Base-by-base conservation (phyloP, 768 basidiomycete genomes). In the Trichaptum fuscoviolaceum region DNA sequence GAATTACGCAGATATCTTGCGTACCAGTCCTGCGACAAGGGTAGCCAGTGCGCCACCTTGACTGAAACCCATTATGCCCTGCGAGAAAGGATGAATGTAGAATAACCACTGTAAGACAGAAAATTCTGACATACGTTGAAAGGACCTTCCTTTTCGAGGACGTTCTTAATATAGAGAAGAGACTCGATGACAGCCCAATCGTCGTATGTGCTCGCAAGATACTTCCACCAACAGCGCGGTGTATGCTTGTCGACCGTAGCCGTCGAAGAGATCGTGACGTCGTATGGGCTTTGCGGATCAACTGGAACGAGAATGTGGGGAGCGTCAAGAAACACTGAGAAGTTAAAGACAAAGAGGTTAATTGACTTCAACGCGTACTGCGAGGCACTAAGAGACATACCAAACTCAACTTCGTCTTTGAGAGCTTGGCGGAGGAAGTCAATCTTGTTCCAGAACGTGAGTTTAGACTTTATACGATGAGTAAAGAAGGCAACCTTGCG, bases 11-110 rank as follows among this genome's bases (percentile, higher is more conserved):
- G 18, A 34, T 25, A 15, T 20, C 24, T 20, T 34, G 30, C 59
- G 59, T 34, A 61, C 59, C 24, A 25, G 30, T 61, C 59, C 59
- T 61, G 59, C 30, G 15, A 61, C 15, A 3, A 61, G 23, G 24
- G 59, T 34, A 3, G 59, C 59, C 30, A 61, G 30, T 15, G 59
- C 30, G 15, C 25, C 59, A 25, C 59, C 59, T 61, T 61, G 59
- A 61, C 59, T 61, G 59, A 61, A 61, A 5, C 59, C 59, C 30
- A 61, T 6, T 25, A 61, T 61, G 24, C 59, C 59, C 59, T 61
- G 24, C 2, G 24, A 34, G 9, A 3, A 34, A 34, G 10, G 9
- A 24, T 7, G 20, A 12, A 12, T 52, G 59, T 15, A 7, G 9
- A 2, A 23, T 61, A 15, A 17, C 24, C 59, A 17, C 24, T 18